Evolutionary conservation across 805 yeast species (phyloP).

Genomic region (Metschnikowia amazonensis): DNA sequence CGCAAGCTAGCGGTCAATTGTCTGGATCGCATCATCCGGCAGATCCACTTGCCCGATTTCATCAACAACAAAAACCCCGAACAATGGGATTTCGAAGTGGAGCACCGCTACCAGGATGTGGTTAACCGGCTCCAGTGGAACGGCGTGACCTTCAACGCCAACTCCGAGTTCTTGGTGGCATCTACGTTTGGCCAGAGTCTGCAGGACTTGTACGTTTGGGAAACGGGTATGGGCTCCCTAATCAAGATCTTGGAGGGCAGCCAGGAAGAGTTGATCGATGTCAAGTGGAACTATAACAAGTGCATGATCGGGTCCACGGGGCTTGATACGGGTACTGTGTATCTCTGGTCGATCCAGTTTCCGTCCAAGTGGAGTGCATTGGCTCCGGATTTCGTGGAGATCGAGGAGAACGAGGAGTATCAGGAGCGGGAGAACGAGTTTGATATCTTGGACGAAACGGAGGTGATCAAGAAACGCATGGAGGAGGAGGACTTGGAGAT

Average conservation of each 20-base stretch:
- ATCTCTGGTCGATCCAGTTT: constrained; percentile 73
- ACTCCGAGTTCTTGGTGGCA: constrained; percentile 81
- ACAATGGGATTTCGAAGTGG: constrained; percentile 56
- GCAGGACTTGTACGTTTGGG: constrained; percentile 91
- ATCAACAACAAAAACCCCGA: constrained; percentile 28
- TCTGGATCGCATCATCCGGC: constrained; percentile 74
- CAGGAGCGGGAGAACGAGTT: constrained; percentile 89
- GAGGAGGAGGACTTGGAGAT: constrained; percentile 57
- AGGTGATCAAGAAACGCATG: constrained; percentile 53
- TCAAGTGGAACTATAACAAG: constrained; percentile 77
- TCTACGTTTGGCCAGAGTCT: constrained; percentile 79
- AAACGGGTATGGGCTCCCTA: constrained; percentile 80
- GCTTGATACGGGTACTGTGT: constrained; percentile 76
- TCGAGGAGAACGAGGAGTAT: constrained; percentile 86
- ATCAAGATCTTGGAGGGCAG: constrained; percentile 89
- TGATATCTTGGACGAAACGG: constrained; percentile 70
- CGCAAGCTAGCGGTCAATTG: constrained; percentile 66
- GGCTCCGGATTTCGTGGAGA: constrained; percentile 94
- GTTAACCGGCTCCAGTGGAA: constrained; percentile 90
- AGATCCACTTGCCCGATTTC: constrained; percentile 47
- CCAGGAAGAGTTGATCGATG: constrained; percentile 78
- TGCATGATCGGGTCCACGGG: constrained; percentile 83
- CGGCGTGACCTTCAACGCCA: constrained; percentile 66
- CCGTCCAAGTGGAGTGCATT: constrained; percentile 96
- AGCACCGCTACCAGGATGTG: constrained; percentile 84